Evolutionary conservation across 441 rosid species (phyloP).

Genomic region (Corymbia citriodora): DNA sequence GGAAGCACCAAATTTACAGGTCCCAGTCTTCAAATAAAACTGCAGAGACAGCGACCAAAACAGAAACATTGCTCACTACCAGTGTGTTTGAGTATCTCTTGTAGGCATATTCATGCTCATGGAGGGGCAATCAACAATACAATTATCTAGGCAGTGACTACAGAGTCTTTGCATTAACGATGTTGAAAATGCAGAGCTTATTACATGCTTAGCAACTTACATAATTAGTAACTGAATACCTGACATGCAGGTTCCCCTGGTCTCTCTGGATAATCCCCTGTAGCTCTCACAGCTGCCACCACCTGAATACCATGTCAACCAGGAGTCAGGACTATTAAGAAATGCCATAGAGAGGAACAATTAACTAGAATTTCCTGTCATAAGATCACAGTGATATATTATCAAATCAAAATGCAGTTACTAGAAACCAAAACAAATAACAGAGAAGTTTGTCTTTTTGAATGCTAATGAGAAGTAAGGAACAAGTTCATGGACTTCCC

Average conservation of each 20-base stretch:
- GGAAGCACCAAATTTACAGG: conserved; percentile 98
- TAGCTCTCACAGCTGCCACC: conserved; percentile 87
- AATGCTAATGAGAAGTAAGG: neutral
- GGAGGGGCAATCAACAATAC: neutral
- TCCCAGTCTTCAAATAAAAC: conserved; percentile 88
- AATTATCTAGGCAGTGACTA: neutral
- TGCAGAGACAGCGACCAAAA: conserved; percentile 24
- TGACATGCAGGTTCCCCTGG: conserved; percentile 79
- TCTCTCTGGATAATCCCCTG: conserved; percentile 90
- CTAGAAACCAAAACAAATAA: neutral
- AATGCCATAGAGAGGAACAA: neutral
- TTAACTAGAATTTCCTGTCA: neutral
- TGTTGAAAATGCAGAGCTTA: neutral
- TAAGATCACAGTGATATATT: neutral
- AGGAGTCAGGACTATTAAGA: neutral
- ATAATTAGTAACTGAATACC: conserved; percentile 26
- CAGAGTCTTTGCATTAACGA: neutral
- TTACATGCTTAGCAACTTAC: neutral
- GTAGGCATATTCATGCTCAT: neutral
- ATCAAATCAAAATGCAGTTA: neutral
- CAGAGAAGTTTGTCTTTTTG: neutral
- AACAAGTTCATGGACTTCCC: neutral
- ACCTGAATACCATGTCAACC: conserved; percentile 41
- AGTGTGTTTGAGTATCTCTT: neutral
- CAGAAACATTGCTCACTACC: neutral